Evolutionary conservation across 495 filamentous ascomycete genomes (phyloP).

Genomic region (Choiromyces venosus): DNA sequence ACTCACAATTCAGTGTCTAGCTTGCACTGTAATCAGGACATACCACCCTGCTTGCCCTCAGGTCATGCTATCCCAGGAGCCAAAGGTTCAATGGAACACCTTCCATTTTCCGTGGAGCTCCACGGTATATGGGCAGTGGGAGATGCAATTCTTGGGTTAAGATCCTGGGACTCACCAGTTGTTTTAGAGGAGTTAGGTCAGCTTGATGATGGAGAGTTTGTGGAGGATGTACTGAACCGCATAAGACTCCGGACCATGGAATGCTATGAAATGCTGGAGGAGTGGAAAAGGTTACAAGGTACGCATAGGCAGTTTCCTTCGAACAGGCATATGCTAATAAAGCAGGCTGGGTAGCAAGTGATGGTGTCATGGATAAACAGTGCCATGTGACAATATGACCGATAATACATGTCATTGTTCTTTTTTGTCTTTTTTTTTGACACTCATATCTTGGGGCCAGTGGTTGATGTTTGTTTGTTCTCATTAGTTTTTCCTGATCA

Average conservation of each 20-base stretch:
- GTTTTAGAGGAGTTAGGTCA: neutral
- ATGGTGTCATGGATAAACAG: neutral
- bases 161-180: neutral
- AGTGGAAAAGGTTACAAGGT: neutral
- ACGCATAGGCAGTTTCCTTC: neutral
- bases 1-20: neutral
- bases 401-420: too few species aligned
- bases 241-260: neutral
- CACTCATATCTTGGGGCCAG: too few species aligned
- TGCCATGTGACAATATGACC: neutral
- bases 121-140: neutral
- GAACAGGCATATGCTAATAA: neutral
- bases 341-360: neutral
- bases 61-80: neutral
- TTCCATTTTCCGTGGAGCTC: neutral
- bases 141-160: neutral
- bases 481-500: too few species aligned
- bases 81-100: neutral
- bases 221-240: neutral
- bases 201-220: neutral
- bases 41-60: neutral
- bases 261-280: neutral
- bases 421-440: too few species aligned
- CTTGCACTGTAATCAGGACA: neutral
- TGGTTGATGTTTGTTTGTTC: too few species aligned